Percentiles rank a stretch among this genome's conserved stretches.
phyloP scores from a whole-genome alignment of 164 flowering plant species.

The Magnolia kwangsiensis region DNA sequence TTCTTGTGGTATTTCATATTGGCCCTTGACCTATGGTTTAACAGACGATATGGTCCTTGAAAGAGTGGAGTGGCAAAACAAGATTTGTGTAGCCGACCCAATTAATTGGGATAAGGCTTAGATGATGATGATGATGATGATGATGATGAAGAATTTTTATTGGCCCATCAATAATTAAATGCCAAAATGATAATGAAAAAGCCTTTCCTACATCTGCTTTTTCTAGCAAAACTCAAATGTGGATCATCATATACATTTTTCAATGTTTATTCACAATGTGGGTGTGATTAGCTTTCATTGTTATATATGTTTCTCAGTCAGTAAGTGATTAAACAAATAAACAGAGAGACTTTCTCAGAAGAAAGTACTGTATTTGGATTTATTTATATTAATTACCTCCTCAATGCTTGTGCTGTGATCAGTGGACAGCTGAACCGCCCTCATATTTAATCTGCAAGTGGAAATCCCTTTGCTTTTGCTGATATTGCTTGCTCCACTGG shows the following conservation, averaged over 20 bases:
- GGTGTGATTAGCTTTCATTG: background rate
- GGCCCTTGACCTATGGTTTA: too few relatives aligned
- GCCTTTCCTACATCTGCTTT: background rate
- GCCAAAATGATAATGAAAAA: too few relatives aligned
- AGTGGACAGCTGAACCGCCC: slow-evolving; percentile 58
- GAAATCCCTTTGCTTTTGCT: slow-evolving; percentile 44
- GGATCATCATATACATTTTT: background rate
- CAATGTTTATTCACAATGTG: background rate
- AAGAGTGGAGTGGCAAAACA: too few relatives aligned
- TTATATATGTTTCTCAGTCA: background rate
- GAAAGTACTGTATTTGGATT: background rate
- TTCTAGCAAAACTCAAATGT: background rate
- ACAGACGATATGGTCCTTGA: too few relatives aligned
- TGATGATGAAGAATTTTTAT: too few relatives aligned
- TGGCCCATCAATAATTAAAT: too few relatives aligned
- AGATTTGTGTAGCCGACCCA: too few relatives aligned
- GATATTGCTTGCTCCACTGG: slow-evolving; percentile 27
- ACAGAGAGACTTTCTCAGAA: background rate
- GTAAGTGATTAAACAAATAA: background rate
- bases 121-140: too few relatives aligned
- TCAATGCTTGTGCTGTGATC: slow-evolving; percentile 63
- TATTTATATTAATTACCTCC: slow-evolving; percentile 33
- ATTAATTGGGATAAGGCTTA: too few relatives aligned
- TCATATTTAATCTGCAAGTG: slow-evolving; percentile 47
- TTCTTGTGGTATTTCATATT: background rate